Evolutionary conservation across 495 filamentous ascomycete genomes (phyloP), one percentile per base, ranked within the genome.

Genomic region (Chaetomium tenue): DNA sequence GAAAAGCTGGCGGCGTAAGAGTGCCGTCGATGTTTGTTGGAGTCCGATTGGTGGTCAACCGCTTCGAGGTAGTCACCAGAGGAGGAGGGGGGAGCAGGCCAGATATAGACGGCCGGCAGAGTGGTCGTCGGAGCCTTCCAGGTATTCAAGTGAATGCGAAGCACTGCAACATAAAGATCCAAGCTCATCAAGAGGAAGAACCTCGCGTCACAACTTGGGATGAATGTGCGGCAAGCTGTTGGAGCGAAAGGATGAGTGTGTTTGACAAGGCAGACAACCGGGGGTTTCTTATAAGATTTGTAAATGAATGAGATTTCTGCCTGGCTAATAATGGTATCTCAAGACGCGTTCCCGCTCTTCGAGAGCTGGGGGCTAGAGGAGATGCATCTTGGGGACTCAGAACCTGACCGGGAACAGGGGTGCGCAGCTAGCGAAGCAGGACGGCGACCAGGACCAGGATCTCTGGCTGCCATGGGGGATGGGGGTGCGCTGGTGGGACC

Each of bases 261-360:
- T 60, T 47, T 52, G 66, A 70, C 64, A 66, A 70, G 69, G 70
- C 67, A 72, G 70, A 71, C 62, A 60, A 47, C 73, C 66, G 52
- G 69, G 33, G 67, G 68, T 68, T 22, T 75, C 70, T 72, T 74
- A 71, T 72, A 75, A 58, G 64, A 65, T 69, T 70, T 70, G 66
- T 65, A 63, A 63, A 68, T 54, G 57, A 52, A 48, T 50, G 58
- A 63, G 54, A 37, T 66, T 68, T 73, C 74, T 75, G 74, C 72
- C 74, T 75, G 70, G 70, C 72, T 74, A 70, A 71, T 64, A 73
- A 72, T 74, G 67, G 68, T 50, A 23, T 63, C 60, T 63, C 58
- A 62, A 65, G 67, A 63, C 46, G 57, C 65, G 56, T 59, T 37
- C 58, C 58, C 33, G 26, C 63, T 65, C 26, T 37, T 70, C 67